Base-by-base conservation (phyloP, 208 protist species). In the Trypanosoma boissoni region DNA sequence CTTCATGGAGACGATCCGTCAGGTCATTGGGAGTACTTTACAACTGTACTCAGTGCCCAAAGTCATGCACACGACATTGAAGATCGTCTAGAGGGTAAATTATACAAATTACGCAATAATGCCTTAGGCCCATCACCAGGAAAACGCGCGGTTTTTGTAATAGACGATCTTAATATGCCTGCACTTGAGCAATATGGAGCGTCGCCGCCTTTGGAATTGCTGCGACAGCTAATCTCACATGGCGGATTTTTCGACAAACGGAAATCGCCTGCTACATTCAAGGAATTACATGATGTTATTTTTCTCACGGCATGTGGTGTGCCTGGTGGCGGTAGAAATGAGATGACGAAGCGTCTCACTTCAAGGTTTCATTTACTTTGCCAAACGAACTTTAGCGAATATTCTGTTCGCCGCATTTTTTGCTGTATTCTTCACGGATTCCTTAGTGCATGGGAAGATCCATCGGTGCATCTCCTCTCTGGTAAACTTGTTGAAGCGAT, bases 81-180 rank as follows among this genome's bases (percentile, higher is more conserved):
- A 74, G 86, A 95, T 28, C 83, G 96, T 9, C 62, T 99, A 26
- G 94, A 98, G 62, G 64, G 74, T 21, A 98, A 98, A 73, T 81
- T 98, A 36, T 82, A 95, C 53, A 97, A 97, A 76, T 73, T 95
- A 54, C 83, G 91, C 34, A 87, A 78, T 64, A 92, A 83, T 50
- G 81, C 86, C 10, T 75, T 97, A 34, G 92, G 90, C 18, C 88
- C 92, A n/a, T 76, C 82, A 9, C 80, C 88, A 1, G 92, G 92
- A 26, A 97, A 97, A 76, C 71, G 73, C 18, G 86, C 88, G 34
- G 70, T 97, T 14, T 88, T 98, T 65, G 94, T 98, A 44, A 80
- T 98, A 41, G 96, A 98, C 68, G 96, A 98, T 75, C 72, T 98
- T 36, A 98, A 98, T 77, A 98, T 98, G 95, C 94, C 95, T 1